Evolutionary conservation across 495 filamentous ascomycete species (phyloP).

Genomic region (Penicillium tannophilum): DNA sequence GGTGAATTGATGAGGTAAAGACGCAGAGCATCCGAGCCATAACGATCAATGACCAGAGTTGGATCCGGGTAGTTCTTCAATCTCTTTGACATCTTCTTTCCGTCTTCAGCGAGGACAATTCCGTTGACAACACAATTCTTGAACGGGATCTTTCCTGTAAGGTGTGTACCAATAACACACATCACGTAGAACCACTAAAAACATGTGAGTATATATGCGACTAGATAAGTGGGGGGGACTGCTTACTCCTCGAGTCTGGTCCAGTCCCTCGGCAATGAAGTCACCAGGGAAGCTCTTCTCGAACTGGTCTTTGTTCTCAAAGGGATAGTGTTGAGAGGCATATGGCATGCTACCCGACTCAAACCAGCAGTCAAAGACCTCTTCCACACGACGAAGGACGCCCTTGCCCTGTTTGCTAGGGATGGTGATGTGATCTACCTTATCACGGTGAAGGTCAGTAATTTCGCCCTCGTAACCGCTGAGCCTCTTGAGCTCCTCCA

Average conservation of each 20-base stretch:
- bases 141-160: conserved; percentile 89
- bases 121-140: conserved; percentile 97
- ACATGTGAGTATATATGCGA: not conserved
- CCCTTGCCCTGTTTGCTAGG: conserved; percentile 91
- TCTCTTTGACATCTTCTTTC: conserved; percentile 99
- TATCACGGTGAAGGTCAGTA: conserved; percentile 91
- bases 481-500: conserved; percentile 81
- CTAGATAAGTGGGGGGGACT: not conserved
- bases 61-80: conserved; percentile 98
- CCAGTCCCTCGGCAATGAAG: conserved; percentile 95
- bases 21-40: conserved; percentile 91
- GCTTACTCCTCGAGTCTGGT: conserved; percentile 75
- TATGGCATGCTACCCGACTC: conserved; percentile 97
- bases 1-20: conserved; percentile 97
- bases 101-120: conserved; percentile 92
- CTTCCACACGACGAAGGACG: conserved; percentile 73
- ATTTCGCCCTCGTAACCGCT: conserved; percentile 85
- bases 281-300: conserved; percentile 85
- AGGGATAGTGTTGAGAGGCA: conserved; percentile 89
- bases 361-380: conserved; percentile 99
- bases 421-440: conserved; percentile 95
- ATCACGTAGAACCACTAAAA: conserved; percentile 91
- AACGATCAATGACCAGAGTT: conserved; percentile 76
- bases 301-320: conserved; percentile 87
- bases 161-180: conserved; percentile 84